phyloP scores from a whole-genome alignment of 192 early-diverging fungal genomes.

The Podila clonocystis region DNA sequence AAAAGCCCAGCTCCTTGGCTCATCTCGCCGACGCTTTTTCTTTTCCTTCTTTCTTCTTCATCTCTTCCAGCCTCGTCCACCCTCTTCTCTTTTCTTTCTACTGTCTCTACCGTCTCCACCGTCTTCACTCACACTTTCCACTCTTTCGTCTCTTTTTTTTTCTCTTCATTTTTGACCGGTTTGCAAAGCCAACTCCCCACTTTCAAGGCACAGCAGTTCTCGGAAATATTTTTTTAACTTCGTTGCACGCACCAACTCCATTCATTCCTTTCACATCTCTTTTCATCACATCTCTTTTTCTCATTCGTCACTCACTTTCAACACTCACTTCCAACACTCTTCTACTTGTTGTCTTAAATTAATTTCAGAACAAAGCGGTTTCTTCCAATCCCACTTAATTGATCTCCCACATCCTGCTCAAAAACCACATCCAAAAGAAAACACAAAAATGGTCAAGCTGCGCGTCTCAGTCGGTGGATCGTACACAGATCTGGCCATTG shows the following conservation, averaged over 20 bases:
- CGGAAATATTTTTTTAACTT: neutral
- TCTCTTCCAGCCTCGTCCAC: neutral
- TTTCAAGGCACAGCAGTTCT: neutral
- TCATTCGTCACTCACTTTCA: neutral
- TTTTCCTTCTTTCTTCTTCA: neutral
- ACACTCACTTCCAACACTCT: neutral
- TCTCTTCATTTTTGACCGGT: neutral
- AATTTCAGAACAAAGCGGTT: neutral
- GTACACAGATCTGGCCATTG: slow-evolving; percentile 48
- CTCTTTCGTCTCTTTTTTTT: neutral
- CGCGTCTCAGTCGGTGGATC: slow-evolving; percentile 44
- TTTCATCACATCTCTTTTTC: neutral
- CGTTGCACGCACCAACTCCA: neutral
- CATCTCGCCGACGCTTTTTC: neutral
- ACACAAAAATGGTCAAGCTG: slow-evolving; percentile 40
- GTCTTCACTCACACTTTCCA: neutral
- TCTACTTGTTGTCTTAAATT: neutral
- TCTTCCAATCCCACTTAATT: neutral
- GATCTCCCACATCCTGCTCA: neutral
- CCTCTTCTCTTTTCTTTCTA: too few relatives aligned
- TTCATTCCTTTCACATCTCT: neutral
- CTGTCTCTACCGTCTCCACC: neutral
- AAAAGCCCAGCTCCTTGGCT: too few relatives aligned
- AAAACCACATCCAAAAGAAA: neutral
- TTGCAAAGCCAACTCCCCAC: neutral